Base-by-base conservation (phyloP, 2,329 filamentous ascomycete genomes). In the Pseudocercospora crystallina region DNA sequence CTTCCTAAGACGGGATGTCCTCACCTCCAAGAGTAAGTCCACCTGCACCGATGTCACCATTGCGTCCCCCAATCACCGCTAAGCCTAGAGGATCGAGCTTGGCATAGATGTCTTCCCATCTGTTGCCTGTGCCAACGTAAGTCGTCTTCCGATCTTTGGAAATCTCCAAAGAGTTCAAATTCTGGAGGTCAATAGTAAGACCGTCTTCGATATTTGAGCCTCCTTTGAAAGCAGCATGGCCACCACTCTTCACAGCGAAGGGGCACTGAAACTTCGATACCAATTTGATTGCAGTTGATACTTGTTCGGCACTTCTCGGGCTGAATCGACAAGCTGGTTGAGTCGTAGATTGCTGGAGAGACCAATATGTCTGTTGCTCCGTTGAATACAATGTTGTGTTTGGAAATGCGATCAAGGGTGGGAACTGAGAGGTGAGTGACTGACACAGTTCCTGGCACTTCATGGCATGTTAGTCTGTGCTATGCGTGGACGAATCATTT, bases 231-330 rank as follows among this genome's bases (percentile, higher is more conserved):
- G 55, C 44, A 12, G 59, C 49, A 45, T 66, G 64, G 5, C 65
- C 65, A 8, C 64, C 65, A 36, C 56, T 57, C 41, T 59, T 60
- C 4, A 65, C 58, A 13, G 64, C 65, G 36, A 67, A 65, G 1
- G 49, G 54, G 45, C 61, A 63, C 46, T 58, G 31, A 3, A 46
- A 37, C n/a, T 36, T 20, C 17, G 44, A 52, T 2, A 47, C 33
- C 12, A 51, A 38, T 14, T 37, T 43, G n/a, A 54, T n/a, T 26
- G 54, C 45, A 20, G 43, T 13, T 9, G 45, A 44, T 9, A 57
- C 54, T 26, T 57, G 48, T 38, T 51, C 35, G 17, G 51, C 39
- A 34, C 32, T 32, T 7, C 34, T 31, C 5, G 56, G 56, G 14
- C 36, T 30, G n/a, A 61, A 37, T 42, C 57, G 56, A 42, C 58